Percentiles rank a stretch among this genome's conserved stretches.
Evolutionary conservation across 2,329 filamentous ascomycete species (phyloP).

Genomic region (Rhinocladiella mackenziei): DNA sequence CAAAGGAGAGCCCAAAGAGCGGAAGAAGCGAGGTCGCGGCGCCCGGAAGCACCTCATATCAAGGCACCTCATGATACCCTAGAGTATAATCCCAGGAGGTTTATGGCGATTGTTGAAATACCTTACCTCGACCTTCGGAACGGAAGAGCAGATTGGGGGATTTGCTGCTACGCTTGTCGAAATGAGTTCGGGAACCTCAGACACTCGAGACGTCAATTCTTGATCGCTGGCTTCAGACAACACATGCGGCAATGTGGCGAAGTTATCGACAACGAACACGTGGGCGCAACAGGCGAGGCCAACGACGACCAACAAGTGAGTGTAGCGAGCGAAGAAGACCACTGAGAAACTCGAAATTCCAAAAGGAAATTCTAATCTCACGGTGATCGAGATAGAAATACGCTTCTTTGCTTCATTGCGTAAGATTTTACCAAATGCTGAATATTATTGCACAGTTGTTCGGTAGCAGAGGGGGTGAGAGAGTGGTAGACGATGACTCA

Average conservation of each 20-base stretch:
- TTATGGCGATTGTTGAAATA: background rate
- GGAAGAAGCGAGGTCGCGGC: background rate
- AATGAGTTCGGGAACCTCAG: background rate
- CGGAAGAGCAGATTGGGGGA: background rate
- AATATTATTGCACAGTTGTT: too few relatives aligned
- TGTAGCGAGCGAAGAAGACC: background rate
- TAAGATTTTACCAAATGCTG: too few relatives aligned
- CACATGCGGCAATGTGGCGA: background rate
- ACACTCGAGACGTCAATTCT: conserved; percentile 1
- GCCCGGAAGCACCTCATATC: background rate
- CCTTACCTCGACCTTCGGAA: background rate
- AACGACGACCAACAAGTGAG: background rate
- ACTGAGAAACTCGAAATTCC: background rate
- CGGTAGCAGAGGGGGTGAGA: too few relatives aligned
- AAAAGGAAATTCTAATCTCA: background rate
- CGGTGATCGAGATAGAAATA: too few relatives aligned
- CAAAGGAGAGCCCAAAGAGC: background rate
- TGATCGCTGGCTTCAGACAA: background rate
- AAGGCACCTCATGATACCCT: background rate
- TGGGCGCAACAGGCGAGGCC: background rate
- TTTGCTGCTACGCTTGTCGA: background rate
- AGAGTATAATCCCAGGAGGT: background rate
- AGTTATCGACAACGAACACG: background rate
- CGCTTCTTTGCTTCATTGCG: too few relatives aligned
- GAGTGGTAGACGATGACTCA: too few relatives aligned